Percentiles rank a stretch among this genome's conserved stretches.
Conservation (phyloP, 495 filamentous ascomycete genomes). For the Penicillium salamii region DNA sequence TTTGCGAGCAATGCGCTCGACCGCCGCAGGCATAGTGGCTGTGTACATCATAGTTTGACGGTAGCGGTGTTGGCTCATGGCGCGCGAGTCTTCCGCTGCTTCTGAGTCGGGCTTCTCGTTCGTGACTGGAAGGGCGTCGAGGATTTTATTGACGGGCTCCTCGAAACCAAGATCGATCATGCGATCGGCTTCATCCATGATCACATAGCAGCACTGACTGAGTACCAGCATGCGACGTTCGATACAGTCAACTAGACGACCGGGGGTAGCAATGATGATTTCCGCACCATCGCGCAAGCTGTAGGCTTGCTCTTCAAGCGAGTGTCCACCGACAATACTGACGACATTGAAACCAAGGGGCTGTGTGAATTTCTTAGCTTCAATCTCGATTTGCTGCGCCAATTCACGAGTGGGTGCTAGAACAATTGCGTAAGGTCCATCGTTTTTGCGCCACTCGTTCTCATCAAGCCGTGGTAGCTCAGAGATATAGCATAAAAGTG, state of each 20-base stretch:
- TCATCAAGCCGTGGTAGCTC: slow-evolving; percentile 84
- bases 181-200: slow-evolving; percentile 97
- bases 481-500: slow-evolving; percentile 94
- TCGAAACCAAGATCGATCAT: slow-evolving; percentile 99
- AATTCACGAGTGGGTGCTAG: slow-evolving; percentile 97
- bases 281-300: slow-evolving; percentile 93
- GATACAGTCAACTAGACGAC: slow-evolving; percentile 95
- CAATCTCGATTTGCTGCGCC: slow-evolving; percentile 94
- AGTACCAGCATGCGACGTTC: slow-evolving; percentile 90
- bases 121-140: slow-evolving; percentile 90
- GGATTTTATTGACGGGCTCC: slow-evolving; percentile 95
- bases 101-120: slow-evolving; percentile 98
- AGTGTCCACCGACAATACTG: slow-evolving; percentile 95
- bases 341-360: slow-evolving; percentile 95
- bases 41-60: slow-evolving; percentile 99
- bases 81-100: slow-evolving; percentile 80
- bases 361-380: slow-evolving; percentile 89
- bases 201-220: slow-evolving; percentile 94
- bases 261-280: slow-evolving; percentile 97
- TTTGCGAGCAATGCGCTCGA: slow-evolving; percentile 94
- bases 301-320: slow-evolving; percentile 91
- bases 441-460: slow-evolving; percentile 75
- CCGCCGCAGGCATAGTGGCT: slow-evolving; percentile 90
- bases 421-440: slow-evolving; percentile 94
- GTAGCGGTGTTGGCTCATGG: slow-evolving; percentile 86